A percentile compares a stretch with the other conserved stretches of the same genome.
Conservation (phyloP, 768 basidiomycete genomes). For the Suillus cothurnatus region DNA sequence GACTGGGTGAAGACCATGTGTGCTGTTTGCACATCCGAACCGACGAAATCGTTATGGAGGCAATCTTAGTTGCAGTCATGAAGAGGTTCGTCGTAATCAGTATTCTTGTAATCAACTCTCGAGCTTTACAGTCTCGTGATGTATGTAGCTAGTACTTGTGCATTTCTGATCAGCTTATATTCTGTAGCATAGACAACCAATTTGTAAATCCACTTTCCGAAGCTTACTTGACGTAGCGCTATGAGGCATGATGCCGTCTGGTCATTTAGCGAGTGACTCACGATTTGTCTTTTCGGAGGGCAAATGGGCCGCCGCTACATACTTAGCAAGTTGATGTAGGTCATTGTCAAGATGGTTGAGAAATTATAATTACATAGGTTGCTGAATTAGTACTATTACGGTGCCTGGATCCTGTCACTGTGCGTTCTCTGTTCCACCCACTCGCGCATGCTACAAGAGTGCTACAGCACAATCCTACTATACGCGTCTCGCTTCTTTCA, state of each 20-base stretch:
- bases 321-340: too few relatives aligned
- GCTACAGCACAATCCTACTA: too few relatives aligned
- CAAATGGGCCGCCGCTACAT: not conserved
- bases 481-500: too few relatives aligned
- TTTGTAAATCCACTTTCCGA: not conserved
- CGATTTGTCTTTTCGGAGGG: not conserved
- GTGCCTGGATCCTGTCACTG: too few relatives aligned
- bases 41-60: conserved; percentile 2
- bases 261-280: not conserved
- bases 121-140: not conserved
- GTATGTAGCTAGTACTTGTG: not conserved
- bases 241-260: not conserved
- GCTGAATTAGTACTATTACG: too few relatives aligned
- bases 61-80: not conserved
- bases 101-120: not conserved
- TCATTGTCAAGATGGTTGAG: too few relatives aligned
- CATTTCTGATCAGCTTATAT: not conserved
- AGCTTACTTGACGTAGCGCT: not conserved
- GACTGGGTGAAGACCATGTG: conserved; percentile 24
- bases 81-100: not conserved
- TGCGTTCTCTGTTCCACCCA: too few relatives aligned
- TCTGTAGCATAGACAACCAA: not conserved
- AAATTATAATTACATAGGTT: too few relatives aligned
- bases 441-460: too few relatives aligned
- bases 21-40: conserved; percentile 16